These are phyloP conservation scores for Xanthoconium separans DNA, from an alignment of 1,284 basidiomycete species.

Conservation along the genomic window DNA sequence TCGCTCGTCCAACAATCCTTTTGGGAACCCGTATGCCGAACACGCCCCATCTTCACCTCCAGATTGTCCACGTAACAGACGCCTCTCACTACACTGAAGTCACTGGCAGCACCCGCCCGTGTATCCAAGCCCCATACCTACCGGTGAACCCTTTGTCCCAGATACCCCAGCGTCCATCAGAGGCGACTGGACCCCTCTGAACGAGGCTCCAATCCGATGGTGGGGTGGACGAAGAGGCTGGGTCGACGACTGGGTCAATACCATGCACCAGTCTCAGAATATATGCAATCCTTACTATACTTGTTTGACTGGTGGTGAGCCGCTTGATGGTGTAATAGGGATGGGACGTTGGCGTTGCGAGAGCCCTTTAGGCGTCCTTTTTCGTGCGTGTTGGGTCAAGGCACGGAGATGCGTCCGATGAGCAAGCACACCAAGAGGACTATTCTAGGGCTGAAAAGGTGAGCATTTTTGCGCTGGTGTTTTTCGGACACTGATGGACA, in stretches of 20 bases:
- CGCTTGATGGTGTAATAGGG: not conserved
- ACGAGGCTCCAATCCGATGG: constrained; percentile 22
- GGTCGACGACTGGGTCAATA: constrained; percentile 21
- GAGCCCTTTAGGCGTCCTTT: constrained; percentile 8
- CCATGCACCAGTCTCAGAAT: not conserved
- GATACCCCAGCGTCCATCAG: not conserved
- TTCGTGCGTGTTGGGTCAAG: constrained; percentile 15
- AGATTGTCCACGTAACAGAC: constrained; percentile 1
- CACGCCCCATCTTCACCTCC: constrained; percentile 4
- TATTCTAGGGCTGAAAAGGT: constrained; percentile 24
- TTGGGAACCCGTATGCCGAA: not conserved
- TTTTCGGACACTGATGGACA: not conserved
- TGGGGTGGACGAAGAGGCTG: constrained; percentile 20
- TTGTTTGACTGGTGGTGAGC: not conserved
- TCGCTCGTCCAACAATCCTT: constrained; percentile 22
- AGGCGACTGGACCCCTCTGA: constrained; percentile 15
- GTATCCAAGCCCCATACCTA: not conserved
- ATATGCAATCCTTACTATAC: not conserved
- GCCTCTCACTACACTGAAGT: constrained; percentile 13
- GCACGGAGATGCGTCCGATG: constrained; percentile 3
- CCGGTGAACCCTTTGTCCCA: no score
- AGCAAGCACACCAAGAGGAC: constrained; percentile 17
- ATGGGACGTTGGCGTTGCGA: not conserved
- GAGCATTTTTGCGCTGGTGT: not conserved
- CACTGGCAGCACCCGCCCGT: not conserved